Conservation (phyloP, 129 eudicot species). For the Oenanthe sinensis region DNA sequence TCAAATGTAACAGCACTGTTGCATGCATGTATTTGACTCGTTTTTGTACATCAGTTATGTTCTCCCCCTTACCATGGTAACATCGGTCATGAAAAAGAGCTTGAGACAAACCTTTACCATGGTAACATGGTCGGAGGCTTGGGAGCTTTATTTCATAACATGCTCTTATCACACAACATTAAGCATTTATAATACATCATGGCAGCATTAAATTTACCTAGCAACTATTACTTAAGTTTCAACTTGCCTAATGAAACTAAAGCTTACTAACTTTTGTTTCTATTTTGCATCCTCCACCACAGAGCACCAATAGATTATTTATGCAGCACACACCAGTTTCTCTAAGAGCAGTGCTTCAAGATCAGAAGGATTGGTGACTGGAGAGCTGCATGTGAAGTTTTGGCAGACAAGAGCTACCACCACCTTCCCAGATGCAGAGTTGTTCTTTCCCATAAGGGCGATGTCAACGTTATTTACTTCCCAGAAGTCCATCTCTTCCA, state of each 20-base stretch:
- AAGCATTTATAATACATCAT: not conserved
- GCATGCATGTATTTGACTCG: not conserved
- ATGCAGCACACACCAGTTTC: not conserved
- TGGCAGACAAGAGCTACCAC: constrained; percentile 74
- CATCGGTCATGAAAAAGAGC: too few species aligned
- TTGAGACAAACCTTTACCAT: not conserved
- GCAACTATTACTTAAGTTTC: not conserved
- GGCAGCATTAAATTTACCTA: not conserved
- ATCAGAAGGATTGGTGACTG: constrained; percentile 39
- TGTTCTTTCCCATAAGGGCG: constrained; percentile 61
- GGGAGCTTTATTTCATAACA: not conserved
- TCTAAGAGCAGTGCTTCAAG: constrained; percentile 51
- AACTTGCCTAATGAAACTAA: not conserved
- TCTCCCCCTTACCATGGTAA: too few species aligned
- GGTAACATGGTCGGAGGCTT: not conserved
- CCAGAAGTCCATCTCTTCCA: constrained; percentile 69
- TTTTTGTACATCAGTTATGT: not conserved
- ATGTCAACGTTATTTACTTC: constrained; percentile 46
- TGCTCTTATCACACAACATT: not conserved
- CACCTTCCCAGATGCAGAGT: constrained; percentile 34
- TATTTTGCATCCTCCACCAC: not conserved
- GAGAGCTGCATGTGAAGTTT: constrained; percentile 76
- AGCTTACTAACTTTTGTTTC: not conserved
- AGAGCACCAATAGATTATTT: not conserved
- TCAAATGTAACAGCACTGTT: too few species aligned